Percentiles rank a stretch among this genome's conserved stretches.
These are phyloP conservation scores for Zizania palustris DNA, from an alignment of 202 grass and related monocot genomes.

Conservation along the genomic window DNA sequence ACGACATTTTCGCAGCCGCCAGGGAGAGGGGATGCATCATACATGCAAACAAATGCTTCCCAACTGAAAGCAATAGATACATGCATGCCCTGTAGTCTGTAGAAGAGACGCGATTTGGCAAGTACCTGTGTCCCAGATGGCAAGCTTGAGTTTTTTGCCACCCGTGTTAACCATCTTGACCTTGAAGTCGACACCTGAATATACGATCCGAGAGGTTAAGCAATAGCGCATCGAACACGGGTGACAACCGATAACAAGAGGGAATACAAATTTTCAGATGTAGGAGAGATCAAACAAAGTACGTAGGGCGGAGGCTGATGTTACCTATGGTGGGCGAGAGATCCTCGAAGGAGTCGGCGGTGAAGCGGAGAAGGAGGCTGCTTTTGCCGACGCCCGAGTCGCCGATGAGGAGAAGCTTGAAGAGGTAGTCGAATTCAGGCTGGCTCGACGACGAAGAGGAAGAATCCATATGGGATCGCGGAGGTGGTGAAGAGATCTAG, in stretches of 20 bases:
- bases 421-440: conserved; percentile 90
- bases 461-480: conserved; percentile 60
- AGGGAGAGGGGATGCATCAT: background rate
- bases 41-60: background rate
- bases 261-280: background rate
- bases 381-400: conserved; percentile 98
- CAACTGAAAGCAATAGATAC: background rate
- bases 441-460: conserved; percentile 59
- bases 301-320: no score
- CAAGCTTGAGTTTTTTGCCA: conserved; percentile 94
- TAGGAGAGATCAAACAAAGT: background rate
- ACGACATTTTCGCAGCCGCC: background rate
- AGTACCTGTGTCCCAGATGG: conserved; percentile 93
- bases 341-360: conserved; percentile 92
- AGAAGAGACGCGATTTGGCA: background rate
- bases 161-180: conserved; percentile 91
- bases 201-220: background rate
- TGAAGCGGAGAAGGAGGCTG: conserved; percentile 91
- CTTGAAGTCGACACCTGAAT: conserved; percentile 95
- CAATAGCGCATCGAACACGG: no score
- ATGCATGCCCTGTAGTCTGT: background rate
- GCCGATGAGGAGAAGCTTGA: conserved; percentile 93
- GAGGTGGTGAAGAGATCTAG: conserved; percentile 40
- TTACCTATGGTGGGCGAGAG: conserved; percentile 92
- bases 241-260: background rate